Base-by-base conservation (phyloP, 306 rosid species). In the Astragalus glycyphyllos region DNA sequence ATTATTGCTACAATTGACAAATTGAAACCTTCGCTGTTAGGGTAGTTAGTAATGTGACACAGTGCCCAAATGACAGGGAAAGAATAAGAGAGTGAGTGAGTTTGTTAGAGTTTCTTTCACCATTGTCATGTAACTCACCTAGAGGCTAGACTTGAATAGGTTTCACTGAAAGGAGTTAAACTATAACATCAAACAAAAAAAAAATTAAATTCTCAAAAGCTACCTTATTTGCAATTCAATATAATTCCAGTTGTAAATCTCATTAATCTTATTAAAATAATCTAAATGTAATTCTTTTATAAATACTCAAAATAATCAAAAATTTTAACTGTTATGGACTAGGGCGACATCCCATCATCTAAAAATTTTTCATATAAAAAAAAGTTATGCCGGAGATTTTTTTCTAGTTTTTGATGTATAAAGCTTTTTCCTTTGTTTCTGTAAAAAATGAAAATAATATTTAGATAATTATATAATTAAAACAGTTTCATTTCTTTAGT, bases 11-110 rank as follows among this genome's bases (percentile, higher is more conserved):
- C 51, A 63, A 69, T 83, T 83, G 84, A 79, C 74, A 79, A 72
- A 56, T 14, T 75, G 73, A 72, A 66, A 61, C 60, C 70, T 75
- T 54, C 56, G 74, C 57, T 83, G 84, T 83, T 83, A 75, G 79
- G 81, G 84, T 83, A 54, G 86, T 83, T 79, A 83, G 82, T 75
- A 83, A 68, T 78, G 84, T 84, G 85, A 84, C 87, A 73, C 56
- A 65, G 70, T 74, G 83, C 81, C 83, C 81, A 77, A 74, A 80
- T 84, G 79, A 79, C 50, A 82, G 69, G 63, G 79, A 83, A 38
- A 83, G 78, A 73, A 38, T 50, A 58, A 65, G 40, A 73, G 76
- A 40, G 50, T 65, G 60, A 20, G 79, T 31, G 79, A 75, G 80
- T 80, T 80, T 80, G 78, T 75, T 80, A 80, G 78, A 75, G 67